phyloP scores from a whole-genome alignment of 2,329 filamentous ascomycete species.

The Trichoderma hamatum region DNA sequence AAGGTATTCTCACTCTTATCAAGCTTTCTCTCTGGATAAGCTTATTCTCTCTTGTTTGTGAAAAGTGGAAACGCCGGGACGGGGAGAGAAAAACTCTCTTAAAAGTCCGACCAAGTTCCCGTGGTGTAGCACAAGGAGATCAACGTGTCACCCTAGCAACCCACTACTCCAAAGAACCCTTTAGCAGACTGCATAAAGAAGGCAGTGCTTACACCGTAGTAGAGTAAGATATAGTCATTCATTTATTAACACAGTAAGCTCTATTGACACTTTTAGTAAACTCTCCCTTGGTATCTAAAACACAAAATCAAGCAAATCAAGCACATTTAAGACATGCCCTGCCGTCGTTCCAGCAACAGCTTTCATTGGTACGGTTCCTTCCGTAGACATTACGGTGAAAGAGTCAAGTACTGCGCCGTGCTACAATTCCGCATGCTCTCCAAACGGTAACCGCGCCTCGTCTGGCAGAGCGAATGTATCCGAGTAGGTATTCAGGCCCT shows the following conservation, averaged over 20 bases:
- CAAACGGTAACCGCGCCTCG: constrained; percentile 36
- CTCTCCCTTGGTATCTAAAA: constrained; percentile 2
- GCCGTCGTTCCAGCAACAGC: background rate
- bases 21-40: background rate
- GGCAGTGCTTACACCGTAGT: too few relatives aligned
- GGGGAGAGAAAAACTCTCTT: background rate
- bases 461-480: constrained; percentile 32
- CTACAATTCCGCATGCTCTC: background rate
- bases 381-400: background rate
- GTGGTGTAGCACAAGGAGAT: too few relatives aligned
- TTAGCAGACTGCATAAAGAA: background rate
- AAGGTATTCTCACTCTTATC: background rate
- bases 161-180: background rate
- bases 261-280: background rate
- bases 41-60: background rate
- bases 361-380: background rate
- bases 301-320: background rate
- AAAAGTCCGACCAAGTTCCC: background rate
- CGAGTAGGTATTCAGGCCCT: constrained; percentile 38
- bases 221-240: background rate
- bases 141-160: background rate
- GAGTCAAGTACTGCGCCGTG: background rate
- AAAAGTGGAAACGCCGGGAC: background rate
- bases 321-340: background rate
- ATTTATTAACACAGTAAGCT: background rate